Evolutionary conservation across 2,329 filamentous ascomycete genomes (phyloP).

Genomic region (Scedosporium apiospermum): DNA sequence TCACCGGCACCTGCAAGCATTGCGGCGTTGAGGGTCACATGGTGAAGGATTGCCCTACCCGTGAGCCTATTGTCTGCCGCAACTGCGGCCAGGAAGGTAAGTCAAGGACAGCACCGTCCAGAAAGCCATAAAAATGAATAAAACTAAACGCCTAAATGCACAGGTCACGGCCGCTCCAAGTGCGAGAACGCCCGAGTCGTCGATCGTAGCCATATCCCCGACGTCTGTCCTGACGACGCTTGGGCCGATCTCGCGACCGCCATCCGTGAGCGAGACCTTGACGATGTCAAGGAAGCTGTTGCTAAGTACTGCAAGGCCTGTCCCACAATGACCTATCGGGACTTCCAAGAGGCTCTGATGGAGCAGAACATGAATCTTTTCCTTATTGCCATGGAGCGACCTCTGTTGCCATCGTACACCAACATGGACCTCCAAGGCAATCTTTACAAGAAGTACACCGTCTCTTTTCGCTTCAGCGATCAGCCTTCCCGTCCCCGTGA

Average conservation of each 20-base stretch:
- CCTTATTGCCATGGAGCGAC: slow-evolving; percentile 53
- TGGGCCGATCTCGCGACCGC: slow-evolving; percentile 48
- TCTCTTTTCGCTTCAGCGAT: slow-evolving; percentile 52
- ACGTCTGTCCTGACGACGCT: slow-evolving; percentile 42
- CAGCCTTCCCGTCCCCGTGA: slow-evolving; percentile 51
- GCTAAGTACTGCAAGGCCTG: slow-evolving; percentile 53
- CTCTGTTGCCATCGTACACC: slow-evolving; percentile 43
- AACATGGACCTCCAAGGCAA: slow-evolving; percentile 67
- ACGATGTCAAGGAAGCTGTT: slow-evolving; percentile 47
- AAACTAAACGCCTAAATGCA: too few species aligned
- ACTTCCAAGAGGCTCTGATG: slow-evolving; percentile 54
- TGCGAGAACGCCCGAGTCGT: slow-evolving; percentile 54
- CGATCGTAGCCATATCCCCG: slow-evolving; percentile 39
- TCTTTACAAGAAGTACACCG: slow-evolving; percentile 52
- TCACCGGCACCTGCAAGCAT: slow-evolving; percentile 24
- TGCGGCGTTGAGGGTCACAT: slow-evolving; percentile 45
- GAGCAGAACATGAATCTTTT: slow-evolving; percentile 42
- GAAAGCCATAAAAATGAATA: not conserved
- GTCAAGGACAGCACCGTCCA: slow-evolving; percentile 5
- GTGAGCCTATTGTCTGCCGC: slow-evolving; percentile 44
- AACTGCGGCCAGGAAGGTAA: slow-evolving; percentile 54
- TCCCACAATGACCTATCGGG: slow-evolving; percentile 46
- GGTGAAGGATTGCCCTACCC: slow-evolving; percentile 53
- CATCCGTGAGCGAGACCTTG: slow-evolving; percentile 44
- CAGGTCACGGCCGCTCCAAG: slow-evolving; percentile 44